Base-by-base conservation (phyloP, 2,329 filamentous ascomycete genomes). In the Rhinocladiella similis region DNA sequence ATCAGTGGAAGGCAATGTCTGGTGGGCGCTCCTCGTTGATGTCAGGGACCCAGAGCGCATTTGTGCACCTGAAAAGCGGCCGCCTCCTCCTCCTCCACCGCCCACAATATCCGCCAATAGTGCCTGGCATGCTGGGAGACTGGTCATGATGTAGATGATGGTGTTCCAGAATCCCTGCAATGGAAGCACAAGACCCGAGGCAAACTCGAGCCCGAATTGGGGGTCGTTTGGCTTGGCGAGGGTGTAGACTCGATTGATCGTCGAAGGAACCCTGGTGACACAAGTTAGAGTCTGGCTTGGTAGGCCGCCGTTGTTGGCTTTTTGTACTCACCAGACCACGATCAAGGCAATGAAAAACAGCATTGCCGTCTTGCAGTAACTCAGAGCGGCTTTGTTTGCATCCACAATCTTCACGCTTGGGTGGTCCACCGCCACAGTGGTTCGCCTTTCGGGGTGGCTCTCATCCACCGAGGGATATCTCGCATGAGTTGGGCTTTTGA, bases 111-210 rank as follows among this genome's bases (percentile, higher is more conserved):
- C 57, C 7, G n/a, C 45, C 53, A 43, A 59, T n/a, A 59, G 35
- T 7, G 57, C 72, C 67, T 80, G 80, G 67, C 84, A 86, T 0
- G 86, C 86, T 48, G 81, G 72, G 78, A 84, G 83, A 5, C 87
- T 90, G 1, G 88, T 90, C 10, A 83, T 79, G 14, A 84, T 73
- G 71, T 94, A 95, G 63, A 95, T 90, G 56, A 89, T 71, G 16
- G 86, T 83, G 69, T 95, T 95, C 89, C 90, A 94, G 66, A 92
- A 89, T 0, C 90, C 90, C 68, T 95, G 90, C 0, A 91, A 79
- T 0, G 90, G 90, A 7, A 95, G 79, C 1, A 94, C 89, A 39
- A 90, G 80, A 0, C 88, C 85, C 19, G 87, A 86, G 62, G 86
- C 82, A 62, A 88, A 84, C 65, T 90, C 85, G 20, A 94, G 80